Base-by-base conservation (phyloP, 2,329 filamentous ascomycete genomes). In the Colletotrichum sp. region DNA sequence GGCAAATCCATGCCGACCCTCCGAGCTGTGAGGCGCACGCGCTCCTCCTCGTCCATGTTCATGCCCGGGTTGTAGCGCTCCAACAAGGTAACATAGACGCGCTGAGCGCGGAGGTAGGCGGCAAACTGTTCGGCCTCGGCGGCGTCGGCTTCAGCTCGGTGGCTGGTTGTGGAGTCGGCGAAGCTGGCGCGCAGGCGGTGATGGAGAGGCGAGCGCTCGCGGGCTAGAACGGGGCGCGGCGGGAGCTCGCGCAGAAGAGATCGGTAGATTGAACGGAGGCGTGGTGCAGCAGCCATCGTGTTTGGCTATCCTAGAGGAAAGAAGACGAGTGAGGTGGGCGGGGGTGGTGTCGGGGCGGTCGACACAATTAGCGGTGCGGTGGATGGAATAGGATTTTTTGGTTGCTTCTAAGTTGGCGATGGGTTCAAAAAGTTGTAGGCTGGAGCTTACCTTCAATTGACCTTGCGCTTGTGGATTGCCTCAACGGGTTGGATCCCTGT, bases 21-120 rank as follows among this genome's bases (percentile, higher is more conserved):
- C 85, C 95, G 89, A 10, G 97, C 97, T 70, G 94, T 94, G 87
- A 98, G 87, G 73, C 95, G 88, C 56, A 98, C 93, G 76, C 95
- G 90, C 87, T 98, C 96, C 85, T 97, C 93, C 83, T 93, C 93
- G 78, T 94, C 92, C 93, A 98, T 95, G 79, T 92, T 91, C 92
- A 97, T 95, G 21, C 96, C 96, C 0, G 96, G 96, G 84, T 98
- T 98, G 86, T 99, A 98, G 80, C 96, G 90, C 85, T 98, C 96
- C 48, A 98, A 84, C 58, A 98, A 87, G 18, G 92, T 93, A 30
- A 92, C 90, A 83, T 98, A 98, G 82, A 91, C 91, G 68, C 96
- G 89, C 87, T 99, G 97, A n/a, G 96, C 93, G 79, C 92, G 91
- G 24, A 97, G 89, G 83, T 98, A 98, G 73, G 92, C 90, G 30